Percentiles rank a stretch among this genome's conserved stretches.
Conservation (phyloP, 371 early-diverging fungal genomes). For the Saksenaea vasiformis region DNA sequence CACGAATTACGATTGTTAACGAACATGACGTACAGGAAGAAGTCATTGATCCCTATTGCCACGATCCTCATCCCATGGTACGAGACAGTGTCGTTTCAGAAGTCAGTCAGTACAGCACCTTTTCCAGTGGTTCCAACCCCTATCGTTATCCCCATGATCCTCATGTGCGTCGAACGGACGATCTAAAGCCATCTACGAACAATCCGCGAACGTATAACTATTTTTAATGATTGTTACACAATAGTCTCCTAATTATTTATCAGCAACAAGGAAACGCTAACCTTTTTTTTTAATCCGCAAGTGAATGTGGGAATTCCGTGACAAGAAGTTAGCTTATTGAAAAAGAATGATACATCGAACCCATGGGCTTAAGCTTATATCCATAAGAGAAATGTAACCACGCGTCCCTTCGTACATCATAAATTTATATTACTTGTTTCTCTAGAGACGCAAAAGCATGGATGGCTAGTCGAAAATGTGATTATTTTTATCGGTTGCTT, state of each 20-base stretch:
- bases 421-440: no score
- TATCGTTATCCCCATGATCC: background rate
- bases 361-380: no score
- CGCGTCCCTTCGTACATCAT: no score
- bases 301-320: no score
- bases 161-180: background rate
- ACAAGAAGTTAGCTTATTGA: no score
- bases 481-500: no score
- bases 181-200: background rate
- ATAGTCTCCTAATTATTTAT: background rate
- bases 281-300: no score
- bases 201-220: background rate
- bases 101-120: constrained; percentile 16
- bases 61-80: background rate
- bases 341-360: no score
- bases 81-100: constrained; percentile 12
- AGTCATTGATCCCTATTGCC: constrained; percentile 6
- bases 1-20: constrained; percentile 16
- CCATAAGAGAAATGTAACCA: no score
- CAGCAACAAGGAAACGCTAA: no score
- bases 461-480: no score
- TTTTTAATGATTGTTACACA: background rate
- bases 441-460: no score
- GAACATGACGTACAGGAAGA: constrained; percentile 15
- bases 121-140: background rate